Evolutionary conservation across 2,329 filamentous ascomycete species (phyloP).

Genomic region (Fusarium pseudoanthophilum): DNA sequence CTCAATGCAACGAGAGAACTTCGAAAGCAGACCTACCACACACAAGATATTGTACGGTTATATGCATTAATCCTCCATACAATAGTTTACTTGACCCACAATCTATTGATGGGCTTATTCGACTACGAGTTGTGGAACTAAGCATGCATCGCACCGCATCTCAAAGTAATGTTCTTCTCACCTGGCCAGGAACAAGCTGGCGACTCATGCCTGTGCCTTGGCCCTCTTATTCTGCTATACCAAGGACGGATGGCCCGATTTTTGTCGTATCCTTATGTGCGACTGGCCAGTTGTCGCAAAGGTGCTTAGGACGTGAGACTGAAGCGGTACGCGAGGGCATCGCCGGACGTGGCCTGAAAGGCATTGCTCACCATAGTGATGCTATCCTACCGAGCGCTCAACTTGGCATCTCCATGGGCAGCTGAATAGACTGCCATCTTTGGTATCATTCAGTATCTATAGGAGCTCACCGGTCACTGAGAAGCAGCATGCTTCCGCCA

Average conservation of each 20-base stretch:
- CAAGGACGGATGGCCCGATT: rapidly evolving
- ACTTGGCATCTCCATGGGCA: not conserved
- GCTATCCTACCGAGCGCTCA: rapidly evolving
- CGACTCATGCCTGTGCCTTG: too few species aligned
- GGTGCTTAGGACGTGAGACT: not conserved
- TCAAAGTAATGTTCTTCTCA: not conserved
- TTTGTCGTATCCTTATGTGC: not conserved
- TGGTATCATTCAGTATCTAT: not conserved
- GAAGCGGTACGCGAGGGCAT: not conserved
- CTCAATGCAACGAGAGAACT: too few species aligned
- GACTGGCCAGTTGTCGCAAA: not conserved
- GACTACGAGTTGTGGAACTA: too few species aligned
- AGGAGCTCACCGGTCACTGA: not conserved
- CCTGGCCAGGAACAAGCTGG: not conserved
- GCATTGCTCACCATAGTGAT: too few species aligned
- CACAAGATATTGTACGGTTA: not conserved
- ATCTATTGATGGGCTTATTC: not conserved
- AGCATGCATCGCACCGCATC: not conserved
- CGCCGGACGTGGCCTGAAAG: too few species aligned
- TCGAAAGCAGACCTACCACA: not conserved
- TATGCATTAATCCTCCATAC: not conserved
- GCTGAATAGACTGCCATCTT: not conserved
- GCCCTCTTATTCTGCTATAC: too few species aligned
- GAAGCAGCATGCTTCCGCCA: not conserved
- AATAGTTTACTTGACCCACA: rapidly evolving